Evolutionary conservation across 2,329 filamentous ascomycete species (phyloP).

Genomic region (Aspergillus quadrilineatus): DNA sequence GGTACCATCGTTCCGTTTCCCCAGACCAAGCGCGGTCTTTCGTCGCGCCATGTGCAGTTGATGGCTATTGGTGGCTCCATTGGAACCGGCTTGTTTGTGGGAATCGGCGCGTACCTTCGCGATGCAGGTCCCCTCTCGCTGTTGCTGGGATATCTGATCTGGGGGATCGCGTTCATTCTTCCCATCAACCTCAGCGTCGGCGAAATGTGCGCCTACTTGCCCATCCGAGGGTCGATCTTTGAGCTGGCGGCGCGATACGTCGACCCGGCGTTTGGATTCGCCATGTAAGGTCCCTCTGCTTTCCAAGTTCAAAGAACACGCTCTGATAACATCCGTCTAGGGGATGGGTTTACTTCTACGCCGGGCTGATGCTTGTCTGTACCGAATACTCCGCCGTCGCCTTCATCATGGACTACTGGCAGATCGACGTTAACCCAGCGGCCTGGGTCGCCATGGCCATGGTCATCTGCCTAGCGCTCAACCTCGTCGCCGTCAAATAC

Average conservation of each 20-base stretch:
- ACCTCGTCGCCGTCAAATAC: slow-evolving; percentile 67
- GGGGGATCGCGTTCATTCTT: slow-evolving; percentile 33
- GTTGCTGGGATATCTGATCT: slow-evolving; percentile 39
- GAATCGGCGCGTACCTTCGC: slow-evolving; percentile 34
- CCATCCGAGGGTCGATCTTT: slow-evolving; percentile 49
- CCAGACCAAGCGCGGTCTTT: slow-evolving; percentile 15
- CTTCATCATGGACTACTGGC: slow-evolving; percentile 49
- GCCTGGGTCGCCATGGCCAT: slow-evolving; percentile 46
- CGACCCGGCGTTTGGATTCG: slow-evolving; percentile 48
- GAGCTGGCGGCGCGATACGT: slow-evolving; percentile 50
- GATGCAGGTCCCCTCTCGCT: slow-evolving; percentile 36
- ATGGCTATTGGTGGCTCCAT: slow-evolving; percentile 18
- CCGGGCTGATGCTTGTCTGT: slow-evolving; percentile 46
- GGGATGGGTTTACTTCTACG: slow-evolving; percentile 49
- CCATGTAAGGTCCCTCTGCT: slow-evolving; percentile 24
- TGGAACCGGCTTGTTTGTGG: slow-evolving; percentile 35
- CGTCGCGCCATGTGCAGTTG: slow-evolving; percentile 16
- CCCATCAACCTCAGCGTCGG: slow-evolving; percentile 33
- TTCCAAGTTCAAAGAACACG: too few relatives aligned
- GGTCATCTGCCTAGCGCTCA: slow-evolving; percentile 54
- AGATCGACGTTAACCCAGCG: slow-evolving; percentile 40
- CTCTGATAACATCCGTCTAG: slow-evolving; percentile 9
- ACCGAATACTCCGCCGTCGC: slow-evolving; percentile 50
- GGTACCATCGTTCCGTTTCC: too few relatives aligned
- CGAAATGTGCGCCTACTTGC: slow-evolving; percentile 32